These are phyloP conservation scores for Stachybotrys elegans DNA, from an alignment of 2,329 filamentous ascomycete species.

Conservation along the genomic window DNA sequence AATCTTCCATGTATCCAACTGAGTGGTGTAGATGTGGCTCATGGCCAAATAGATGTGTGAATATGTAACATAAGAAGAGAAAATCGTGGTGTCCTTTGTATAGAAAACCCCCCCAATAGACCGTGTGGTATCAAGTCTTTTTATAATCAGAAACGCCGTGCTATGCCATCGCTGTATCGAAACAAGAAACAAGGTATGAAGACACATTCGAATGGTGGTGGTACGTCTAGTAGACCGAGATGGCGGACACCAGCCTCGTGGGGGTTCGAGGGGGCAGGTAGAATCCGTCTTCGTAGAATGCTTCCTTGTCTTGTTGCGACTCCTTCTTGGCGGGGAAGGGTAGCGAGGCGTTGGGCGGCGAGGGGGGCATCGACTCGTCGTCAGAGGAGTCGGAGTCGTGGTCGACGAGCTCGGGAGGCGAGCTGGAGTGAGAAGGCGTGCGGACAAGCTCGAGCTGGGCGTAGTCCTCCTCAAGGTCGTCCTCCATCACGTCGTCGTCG, in stretches of 20 bases:
- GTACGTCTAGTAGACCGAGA: conserved; percentile 48
- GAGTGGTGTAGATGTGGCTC: neutral
- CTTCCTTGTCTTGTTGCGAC: conserved; percentile 34
- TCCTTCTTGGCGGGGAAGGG: conserved; percentile 52
- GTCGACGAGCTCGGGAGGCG: conserved; percentile 65
- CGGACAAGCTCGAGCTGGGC: conserved; percentile 62
- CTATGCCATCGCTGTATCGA: conserved; percentile 21
- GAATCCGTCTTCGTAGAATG: conserved; percentile 48
- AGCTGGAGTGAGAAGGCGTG: conserved; percentile 59
- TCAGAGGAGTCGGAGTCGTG: conserved; percentile 67
- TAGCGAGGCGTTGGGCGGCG: conserved; percentile 54
- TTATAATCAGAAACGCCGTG: conserved; percentile 25
- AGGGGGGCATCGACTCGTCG: conserved; percentile 74
- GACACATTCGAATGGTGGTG: conserved; percentile 11
- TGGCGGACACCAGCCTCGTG: conserved; percentile 46
- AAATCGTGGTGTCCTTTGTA: conserved; percentile 14
- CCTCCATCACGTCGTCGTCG: conserved; percentile 43
- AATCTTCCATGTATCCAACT: neutral
- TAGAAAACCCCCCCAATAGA: conserved; percentile 8
- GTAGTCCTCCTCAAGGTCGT: conserved; percentile 60
- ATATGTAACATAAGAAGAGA: conserved; percentile 2
- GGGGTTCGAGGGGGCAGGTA: conserved; percentile 49
- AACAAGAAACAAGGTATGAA: conserved; percentile 10
- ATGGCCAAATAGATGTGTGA: conserved; percentile 3
- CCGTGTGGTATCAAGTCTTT: conserved; percentile 23